Percentiles rank a stretch among this genome's conserved stretches.
Evolutionary conservation across 805 yeast genomes (phyloP).

Genomic region (Starmerella bombi): DNA sequence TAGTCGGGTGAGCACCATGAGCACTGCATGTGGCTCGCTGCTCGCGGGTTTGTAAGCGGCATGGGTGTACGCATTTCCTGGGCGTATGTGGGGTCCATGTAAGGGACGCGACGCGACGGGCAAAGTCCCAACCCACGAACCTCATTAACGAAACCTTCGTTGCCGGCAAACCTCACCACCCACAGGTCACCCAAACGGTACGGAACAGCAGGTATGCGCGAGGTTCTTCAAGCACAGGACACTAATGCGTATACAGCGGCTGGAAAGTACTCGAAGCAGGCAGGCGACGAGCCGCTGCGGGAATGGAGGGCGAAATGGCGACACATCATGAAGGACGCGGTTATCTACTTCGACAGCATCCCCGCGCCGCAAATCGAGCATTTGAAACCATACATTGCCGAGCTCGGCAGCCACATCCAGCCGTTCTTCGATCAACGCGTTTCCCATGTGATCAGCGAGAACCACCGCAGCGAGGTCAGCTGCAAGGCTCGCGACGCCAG

Average conservation of each 20-base stretch:
- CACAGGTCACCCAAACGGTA: too few species aligned
- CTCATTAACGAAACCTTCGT: too few species aligned
- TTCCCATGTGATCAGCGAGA: constrained; percentile 64
- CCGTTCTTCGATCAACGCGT: constrained; percentile 47
- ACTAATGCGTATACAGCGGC: constrained; percentile 1
- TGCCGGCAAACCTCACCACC: too few species aligned
- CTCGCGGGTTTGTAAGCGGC: too few species aligned
- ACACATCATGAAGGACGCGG: constrained; percentile 43
- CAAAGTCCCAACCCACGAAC: too few species aligned
- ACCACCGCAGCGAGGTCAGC: constrained; percentile 47
- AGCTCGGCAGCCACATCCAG: constrained; percentile 34
- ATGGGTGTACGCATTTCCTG: too few species aligned
- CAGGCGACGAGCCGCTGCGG: constrained; percentile 5
- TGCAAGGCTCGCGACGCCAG: constrained; percentile 45
- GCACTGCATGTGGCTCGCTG: too few species aligned
- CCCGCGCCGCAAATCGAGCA: constrained; percentile 25
- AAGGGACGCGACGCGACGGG: too few species aligned
- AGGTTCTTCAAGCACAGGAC: constrained; percentile 10
- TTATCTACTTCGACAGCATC: constrained; percentile 46
- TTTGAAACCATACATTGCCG: constrained; percentile 21
- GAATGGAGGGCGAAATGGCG: constrained; percentile 56
- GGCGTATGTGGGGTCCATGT: too few species aligned
- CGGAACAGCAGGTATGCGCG: too few species aligned
- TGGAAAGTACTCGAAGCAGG: not conserved
- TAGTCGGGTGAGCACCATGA: too few species aligned